Conservation (phyloP, 345 rosid genomes). For the Gossypium raimondii region DNA sequence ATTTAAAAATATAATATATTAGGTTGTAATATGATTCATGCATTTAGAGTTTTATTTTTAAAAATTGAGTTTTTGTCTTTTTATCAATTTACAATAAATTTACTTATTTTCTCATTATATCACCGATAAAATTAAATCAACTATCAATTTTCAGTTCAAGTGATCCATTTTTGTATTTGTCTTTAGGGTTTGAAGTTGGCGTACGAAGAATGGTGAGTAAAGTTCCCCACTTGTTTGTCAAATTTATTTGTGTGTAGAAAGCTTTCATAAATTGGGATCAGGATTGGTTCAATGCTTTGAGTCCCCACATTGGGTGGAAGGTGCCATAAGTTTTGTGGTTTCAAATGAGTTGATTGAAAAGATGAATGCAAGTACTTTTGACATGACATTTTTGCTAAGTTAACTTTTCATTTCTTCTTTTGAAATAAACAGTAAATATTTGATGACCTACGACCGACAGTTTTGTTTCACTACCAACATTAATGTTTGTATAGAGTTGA, state of each 20-base stretch:
- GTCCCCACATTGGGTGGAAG: background rate
- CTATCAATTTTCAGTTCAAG: too few relatives aligned
- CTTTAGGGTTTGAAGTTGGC: too few relatives aligned
- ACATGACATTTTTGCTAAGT: background rate
- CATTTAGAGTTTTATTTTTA: too few relatives aligned
- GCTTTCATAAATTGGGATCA: background rate
- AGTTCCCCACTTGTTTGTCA: too few relatives aligned
- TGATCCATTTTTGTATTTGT: accelerated
- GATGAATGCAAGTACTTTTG: background rate
- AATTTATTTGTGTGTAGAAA: background rate
- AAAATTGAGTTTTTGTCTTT: too few relatives aligned
- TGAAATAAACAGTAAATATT: background rate
- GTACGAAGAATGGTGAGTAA: too few relatives aligned
- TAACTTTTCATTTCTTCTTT: background rate
- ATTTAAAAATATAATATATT: too few relatives aligned
- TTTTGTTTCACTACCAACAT: background rate
- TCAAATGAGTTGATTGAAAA: background rate
- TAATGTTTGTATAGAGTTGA: background rate
- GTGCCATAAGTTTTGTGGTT: background rate
- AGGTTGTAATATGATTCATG: too few relatives aligned
- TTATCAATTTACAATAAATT: too few relatives aligned
- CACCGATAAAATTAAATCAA: too few relatives aligned
- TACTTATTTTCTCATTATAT: too few relatives aligned
- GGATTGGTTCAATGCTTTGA: background rate
- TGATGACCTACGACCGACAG: background rate